phyloP scores from a whole-genome alignment of 2,329 filamentous ascomycete species.

The Pyricularia pennisetigena region DNA sequence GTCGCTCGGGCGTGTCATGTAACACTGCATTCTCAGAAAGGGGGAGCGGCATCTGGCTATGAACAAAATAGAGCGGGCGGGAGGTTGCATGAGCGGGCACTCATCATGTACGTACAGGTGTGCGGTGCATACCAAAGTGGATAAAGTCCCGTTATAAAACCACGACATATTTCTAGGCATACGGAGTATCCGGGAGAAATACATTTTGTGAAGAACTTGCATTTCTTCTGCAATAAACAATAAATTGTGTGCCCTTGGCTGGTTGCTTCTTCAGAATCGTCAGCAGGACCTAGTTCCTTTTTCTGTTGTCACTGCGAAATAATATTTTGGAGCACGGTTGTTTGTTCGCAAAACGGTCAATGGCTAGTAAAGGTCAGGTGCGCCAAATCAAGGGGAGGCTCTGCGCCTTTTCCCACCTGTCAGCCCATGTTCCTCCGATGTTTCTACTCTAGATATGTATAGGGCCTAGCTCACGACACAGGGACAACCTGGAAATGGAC shows the following conservation, averaged over 20 bases:
- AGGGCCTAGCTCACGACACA: not conserved
- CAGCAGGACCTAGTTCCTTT: not conserved
- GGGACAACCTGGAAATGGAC: not conserved
- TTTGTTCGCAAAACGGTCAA: not conserved
- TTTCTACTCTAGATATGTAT: not conserved
- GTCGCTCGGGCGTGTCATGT: not conserved
- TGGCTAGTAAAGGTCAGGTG: not conserved
- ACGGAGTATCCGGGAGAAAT: not conserved
- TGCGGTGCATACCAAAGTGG: not conserved
- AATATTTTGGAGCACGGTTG: not conserved
- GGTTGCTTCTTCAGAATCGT: not conserved
- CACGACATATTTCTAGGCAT: not conserved
- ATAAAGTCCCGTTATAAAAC: not conserved
- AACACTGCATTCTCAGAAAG: not conserved
- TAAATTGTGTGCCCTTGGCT: not conserved
- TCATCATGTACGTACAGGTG: not conserved
- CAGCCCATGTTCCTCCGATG: not conserved
- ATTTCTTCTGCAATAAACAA: not conserved
- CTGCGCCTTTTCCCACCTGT: not conserved
- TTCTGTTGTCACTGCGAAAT: not conserved
- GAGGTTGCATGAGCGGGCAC: not conserved
- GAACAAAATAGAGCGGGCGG: not conserved
- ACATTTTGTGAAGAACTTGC: not conserved
- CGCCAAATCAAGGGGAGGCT: not conserved
- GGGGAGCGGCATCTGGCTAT: not conserved